Evolutionary conservation across 2,329 filamentous ascomycete species (phyloP), one percentile per base, ranked within the genome.

Genomic region (Arthrinium phaeospermum): DNA sequence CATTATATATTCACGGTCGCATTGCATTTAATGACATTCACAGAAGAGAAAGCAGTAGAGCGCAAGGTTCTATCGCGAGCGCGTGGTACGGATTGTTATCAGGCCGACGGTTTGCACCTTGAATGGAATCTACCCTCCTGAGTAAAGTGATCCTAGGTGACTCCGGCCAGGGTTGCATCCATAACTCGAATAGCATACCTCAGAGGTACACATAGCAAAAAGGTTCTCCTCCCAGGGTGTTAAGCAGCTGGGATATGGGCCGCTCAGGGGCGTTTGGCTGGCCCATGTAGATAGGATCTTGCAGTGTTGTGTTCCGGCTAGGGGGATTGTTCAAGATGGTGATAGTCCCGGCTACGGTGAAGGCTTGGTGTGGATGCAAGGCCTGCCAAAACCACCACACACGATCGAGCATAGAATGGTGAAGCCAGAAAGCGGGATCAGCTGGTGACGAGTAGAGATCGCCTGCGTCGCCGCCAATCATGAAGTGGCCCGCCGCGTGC

Each of bases 401-500:
- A 0, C 76, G 76, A 64, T 79, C 78, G 0, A 80, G 57, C 77
- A 77, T 77, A 24, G 73, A 75, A 57, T 78, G 78, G 67, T 78
- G 75, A 4, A 77, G 75, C 64, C 68, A 79, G 73, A 79, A 79
- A 30, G 75, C 69, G 4, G 77, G 77, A 44, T 79, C 78, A 13
- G 74, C 75, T 1, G 77, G 77, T 5, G 77, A 79, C 7, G 71
- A 69, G 73, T 71, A 79, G 2, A 77, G 67, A 16, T 79, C 77
- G 13, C 73, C 74, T 1, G 73, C 71, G 2, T 75, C 75, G 45
- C 80, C 80, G 37, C 78, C 78, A 24, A 78, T 75, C n/a, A 76
- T 75, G 49, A 76, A 79, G 69, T 81, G 79, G 5, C 80, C 80
- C 12, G 77, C 78, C 16, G 76, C 77, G 67, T 76, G 78, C 4